Base-by-base conservation (phyloP, 148 eudicot species). In the Pouteria glomerata region DNA sequence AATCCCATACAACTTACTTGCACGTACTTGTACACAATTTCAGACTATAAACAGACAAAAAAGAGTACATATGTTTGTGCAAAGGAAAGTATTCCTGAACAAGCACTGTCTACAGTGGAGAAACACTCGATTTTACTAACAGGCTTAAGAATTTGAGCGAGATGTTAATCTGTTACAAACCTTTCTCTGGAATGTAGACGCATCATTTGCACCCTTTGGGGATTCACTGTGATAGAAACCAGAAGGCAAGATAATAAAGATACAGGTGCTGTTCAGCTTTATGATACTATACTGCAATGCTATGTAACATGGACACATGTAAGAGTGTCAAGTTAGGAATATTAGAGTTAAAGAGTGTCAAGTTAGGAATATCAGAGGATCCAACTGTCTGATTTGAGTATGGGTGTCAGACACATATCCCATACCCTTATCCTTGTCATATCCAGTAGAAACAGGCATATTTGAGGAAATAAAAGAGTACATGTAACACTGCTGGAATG, bases 101-200 rank as follows among this genome's bases (percentile, higher is more conserved):
- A 33, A 47, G 33, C 59, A 39, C 53, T 55, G 19, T 29, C 18
- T 12, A 63, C 45, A 61, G 39, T 4, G 10, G 26, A 6, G 42
- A 35, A 58, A 68, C 27, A 50, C 33, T 77, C 52, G 29, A 72
- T 7, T 35, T 69, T 39, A 2, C 61, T 18, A 37, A 69, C 52
- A 55, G 44, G 37, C 27, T 14, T 11, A 42, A 41, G 27, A 29
- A 6, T 42, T 37, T 42, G 30, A 71, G 56, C 33, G 29, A 67
- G 31, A 51, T 18, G 27, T 5, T 19, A 44, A 53, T 53, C 45
- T 59, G 35, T 73, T 39, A 80, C 87, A 61, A 81, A 95, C 99
- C 99, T 95, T 95, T 74, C 97, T 92, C 73, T 95, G 97, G 82
- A 95, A 92, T 35, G 97, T 92, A 69, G 92, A 88, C 57, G 99